These are phyloP conservation scores for Funneliformis mosseae DNA, from an alignment of 192 early-diverging fungal genomes.

Conservation along the genomic window DNA sequence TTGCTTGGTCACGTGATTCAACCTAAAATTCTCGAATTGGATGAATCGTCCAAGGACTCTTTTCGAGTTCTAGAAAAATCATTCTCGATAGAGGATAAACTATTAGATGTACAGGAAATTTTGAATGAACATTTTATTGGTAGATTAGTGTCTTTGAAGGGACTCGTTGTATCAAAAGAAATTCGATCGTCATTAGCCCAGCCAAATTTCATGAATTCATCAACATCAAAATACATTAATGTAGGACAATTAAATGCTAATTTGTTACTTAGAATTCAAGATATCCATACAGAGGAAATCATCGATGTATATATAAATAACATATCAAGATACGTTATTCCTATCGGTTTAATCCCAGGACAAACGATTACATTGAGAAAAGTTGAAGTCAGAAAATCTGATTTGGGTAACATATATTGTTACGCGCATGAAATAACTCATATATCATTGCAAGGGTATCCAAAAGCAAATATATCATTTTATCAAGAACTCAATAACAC, in stretches of 20 bases:
- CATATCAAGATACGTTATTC: not conserved
- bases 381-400: not conserved
- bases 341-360: not conserved
- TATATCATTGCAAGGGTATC: not conserved
- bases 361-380: not conserved
- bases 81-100: not conserved
- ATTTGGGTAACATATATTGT: not conserved
- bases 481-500: not conserved
- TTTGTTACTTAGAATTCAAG: conserved; percentile 7
- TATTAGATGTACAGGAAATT: not conserved
- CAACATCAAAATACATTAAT: not conserved
- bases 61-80: not conserved
- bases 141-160: not conserved
- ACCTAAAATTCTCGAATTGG: conserved; percentile 1
- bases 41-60: no score
- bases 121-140: not conserved
- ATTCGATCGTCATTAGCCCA: not conserved
- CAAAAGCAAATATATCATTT: not conserved
- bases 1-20: not conserved
- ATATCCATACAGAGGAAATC: not conserved
- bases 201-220: not conserved
- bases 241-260: not conserved
- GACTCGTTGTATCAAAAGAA: not conserved
- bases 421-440: not conserved
- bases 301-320: not conserved